These are phyloP conservation scores for Podaxis pistillaris DNA, from an alignment of 768 basidiomycete genomes.

Conservation along the genomic window DNA sequence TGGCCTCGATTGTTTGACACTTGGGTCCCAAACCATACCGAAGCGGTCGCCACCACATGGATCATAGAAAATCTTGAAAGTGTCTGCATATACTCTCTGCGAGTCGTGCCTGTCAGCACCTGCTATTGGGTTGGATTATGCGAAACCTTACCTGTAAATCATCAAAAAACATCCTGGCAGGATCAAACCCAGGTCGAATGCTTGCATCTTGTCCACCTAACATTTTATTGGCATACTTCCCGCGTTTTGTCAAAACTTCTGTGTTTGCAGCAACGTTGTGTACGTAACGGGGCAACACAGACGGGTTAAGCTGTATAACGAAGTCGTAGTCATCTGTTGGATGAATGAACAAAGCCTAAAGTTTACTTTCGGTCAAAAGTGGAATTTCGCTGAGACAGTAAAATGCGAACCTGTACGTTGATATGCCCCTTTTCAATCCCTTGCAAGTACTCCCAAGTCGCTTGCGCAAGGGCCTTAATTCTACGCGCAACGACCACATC, in stretches of 20 bases:
- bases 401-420: constrained; percentile 55
- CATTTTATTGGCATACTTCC: constrained; percentile 45
- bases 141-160: constrained; percentile 67
- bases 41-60: constrained; percentile 74
- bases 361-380: not conserved
- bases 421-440: constrained; percentile 47
- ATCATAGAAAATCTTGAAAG: constrained; percentile 84
- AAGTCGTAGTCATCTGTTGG: constrained; percentile 86
- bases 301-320: constrained; percentile 68
- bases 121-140: not conserved
- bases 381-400: not conserved
- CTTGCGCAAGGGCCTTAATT: constrained; percentile 69
- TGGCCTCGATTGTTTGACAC: constrained; percentile 53
- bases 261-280: constrained; percentile 64
- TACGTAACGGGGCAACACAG: constrained; percentile 65
- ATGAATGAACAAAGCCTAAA: constrained; percentile 81
- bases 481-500: constrained; percentile 73
- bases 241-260: constrained; percentile 40
- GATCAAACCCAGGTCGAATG: constrained; percentile 76
- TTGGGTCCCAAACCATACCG: constrained; percentile 86
- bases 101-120: not conserved
- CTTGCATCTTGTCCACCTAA: constrained; percentile 25
- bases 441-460: constrained; percentile 62
- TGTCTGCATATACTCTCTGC: constrained; percentile 74
- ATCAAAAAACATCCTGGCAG: constrained; percentile 58